Evolutionary conservation across 768 basidiomycete species (phyloP).

Genomic region (Favolaschia claudopus): DNA sequence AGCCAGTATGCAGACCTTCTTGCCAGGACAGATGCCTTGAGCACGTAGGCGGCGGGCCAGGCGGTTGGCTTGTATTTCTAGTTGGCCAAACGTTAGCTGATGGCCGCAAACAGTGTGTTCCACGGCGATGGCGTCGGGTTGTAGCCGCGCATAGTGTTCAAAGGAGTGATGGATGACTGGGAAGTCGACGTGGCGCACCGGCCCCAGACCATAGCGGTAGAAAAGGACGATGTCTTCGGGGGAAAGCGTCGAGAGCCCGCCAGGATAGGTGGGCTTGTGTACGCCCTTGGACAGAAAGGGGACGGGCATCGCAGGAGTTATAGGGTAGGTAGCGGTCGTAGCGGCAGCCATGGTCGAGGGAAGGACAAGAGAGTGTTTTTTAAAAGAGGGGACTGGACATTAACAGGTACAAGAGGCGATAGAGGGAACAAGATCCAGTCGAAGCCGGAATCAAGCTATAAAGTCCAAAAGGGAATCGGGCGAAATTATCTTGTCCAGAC

Average conservation of each 20-base stretch:
- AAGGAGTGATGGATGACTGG: slow-evolving; percentile 38
- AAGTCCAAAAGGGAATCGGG: not conserved
- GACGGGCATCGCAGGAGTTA: slow-evolving; percentile 1
- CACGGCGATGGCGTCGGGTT: slow-evolving; percentile 35
- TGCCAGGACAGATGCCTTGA: slow-evolving; percentile 47
- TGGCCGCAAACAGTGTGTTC: slow-evolving; percentile 33
- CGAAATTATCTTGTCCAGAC: no score
- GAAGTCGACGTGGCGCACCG: slow-evolving; percentile 27
- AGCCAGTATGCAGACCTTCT: slow-evolving; percentile 54
- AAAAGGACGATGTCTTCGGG: slow-evolving; percentile 32
- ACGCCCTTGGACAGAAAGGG: slow-evolving; percentile 13
- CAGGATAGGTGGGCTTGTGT: slow-evolving; percentile 19
- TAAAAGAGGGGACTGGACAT: slow-evolving; percentile 21
- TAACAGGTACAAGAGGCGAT: slow-evolving; percentile 9
- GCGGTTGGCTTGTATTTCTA: slow-evolving; percentile 41
- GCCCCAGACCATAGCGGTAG: slow-evolving; percentile 32
- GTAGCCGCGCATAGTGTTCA: slow-evolving; percentile 32
- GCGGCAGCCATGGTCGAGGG: slow-evolving; percentile 1
- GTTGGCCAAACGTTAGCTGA: slow-evolving; percentile 38
- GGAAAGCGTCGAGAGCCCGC: slow-evolving; percentile 25
- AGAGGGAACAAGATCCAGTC: slow-evolving; percentile 9
- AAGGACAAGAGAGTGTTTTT: slow-evolving; percentile 4
- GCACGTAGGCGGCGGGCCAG: slow-evolving; percentile 44
- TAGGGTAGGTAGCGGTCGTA: slow-evolving; percentile 9
- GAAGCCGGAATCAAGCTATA: not conserved